Evolutionary conservation across 805 yeast species (phyloP).

Genomic region (Kodamaea restingae): DNA sequence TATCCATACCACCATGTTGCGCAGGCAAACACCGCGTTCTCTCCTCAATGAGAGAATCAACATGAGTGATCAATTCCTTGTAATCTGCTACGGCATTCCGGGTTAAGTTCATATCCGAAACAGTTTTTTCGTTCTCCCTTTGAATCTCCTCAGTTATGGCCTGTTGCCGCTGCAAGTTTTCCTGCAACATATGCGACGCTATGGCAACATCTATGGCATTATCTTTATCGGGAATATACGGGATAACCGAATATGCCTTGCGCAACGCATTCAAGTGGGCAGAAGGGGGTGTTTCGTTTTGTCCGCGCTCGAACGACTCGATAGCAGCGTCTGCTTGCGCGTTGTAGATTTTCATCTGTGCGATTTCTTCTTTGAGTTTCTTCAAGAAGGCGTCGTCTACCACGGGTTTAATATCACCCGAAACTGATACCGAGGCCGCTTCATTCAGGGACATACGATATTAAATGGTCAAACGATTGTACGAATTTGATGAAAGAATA

Average conservation of each 20-base stretch:
- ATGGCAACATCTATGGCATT: conserved; percentile 27
- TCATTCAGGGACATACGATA: too few species aligned
- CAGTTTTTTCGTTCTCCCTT: background rate
- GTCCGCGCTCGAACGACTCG: background rate
- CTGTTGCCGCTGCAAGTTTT: conserved; percentile 4
- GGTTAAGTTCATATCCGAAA: background rate
- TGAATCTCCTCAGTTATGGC: background rate
- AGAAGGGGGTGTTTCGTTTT: background rate
- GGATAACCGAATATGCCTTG: conserved; percentile 17
- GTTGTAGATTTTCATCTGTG: conserved; percentile 14
- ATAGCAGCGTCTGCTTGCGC: conserved; percentile 23
- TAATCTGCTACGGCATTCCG: conserved; percentile 5
- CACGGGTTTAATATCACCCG: too few species aligned
- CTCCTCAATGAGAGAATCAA: conserved; percentile 1
- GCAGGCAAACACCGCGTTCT: background rate
- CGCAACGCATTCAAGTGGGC: conserved; percentile 14
- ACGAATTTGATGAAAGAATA: too few species aligned
- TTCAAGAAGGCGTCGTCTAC: conserved; percentile 12
- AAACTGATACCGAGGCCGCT: too few species aligned
- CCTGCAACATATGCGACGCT: conserved; percentile 15
- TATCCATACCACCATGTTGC: too few species aligned
- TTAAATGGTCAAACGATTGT: too few species aligned
- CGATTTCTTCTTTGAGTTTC: conserved; percentile 18
- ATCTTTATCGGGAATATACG: conserved; percentile 25
- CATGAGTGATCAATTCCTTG: conserved; percentile 1